A percentile compares a stretch with the other conserved stretches of the same genome.
These are phyloP conservation scores for Raffaelea arxii DNA, from an alignment of 2,329 filamentous ascomycete genomes.

Conservation along the genomic window DNA sequence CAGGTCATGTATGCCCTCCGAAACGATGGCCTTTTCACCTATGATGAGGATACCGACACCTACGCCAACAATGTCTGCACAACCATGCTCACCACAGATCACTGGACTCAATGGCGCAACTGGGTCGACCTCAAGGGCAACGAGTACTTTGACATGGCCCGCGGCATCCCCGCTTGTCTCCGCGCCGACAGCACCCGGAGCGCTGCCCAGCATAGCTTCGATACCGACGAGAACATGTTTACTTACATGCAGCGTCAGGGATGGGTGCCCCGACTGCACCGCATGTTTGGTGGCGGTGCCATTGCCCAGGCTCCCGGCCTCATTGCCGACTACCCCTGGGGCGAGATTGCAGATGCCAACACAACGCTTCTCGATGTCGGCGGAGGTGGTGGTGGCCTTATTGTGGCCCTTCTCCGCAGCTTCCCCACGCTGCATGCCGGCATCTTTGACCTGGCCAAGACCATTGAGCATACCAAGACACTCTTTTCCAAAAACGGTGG, in stretches of 20 bases:
- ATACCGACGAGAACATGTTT: conserved; percentile 30
- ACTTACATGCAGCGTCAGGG: conserved; percentile 24
- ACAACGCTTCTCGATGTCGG: conserved; percentile 19
- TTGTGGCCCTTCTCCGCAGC: conserved; percentile 18
- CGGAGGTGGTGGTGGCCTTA: background rate
- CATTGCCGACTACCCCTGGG: conserved; percentile 30
- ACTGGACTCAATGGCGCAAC: conserved; percentile 34
- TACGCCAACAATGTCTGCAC: conserved; percentile 27
- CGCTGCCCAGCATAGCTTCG: conserved; percentile 28
- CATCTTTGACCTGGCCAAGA: conserved; percentile 23
- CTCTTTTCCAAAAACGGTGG: conserved; percentile 14
- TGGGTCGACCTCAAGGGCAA: conserved; percentile 33
- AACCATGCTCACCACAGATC: conserved; percentile 20
- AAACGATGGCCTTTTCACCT: background rate
- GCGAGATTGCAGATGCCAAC: conserved; percentile 28
- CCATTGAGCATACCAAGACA: conserved; percentile 21
- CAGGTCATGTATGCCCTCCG: background rate
- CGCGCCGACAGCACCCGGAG: conserved; percentile 14
- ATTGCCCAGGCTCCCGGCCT: conserved; percentile 27
- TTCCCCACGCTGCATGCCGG: conserved; percentile 21
- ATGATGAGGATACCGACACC: background rate
- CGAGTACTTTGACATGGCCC: conserved; percentile 32
- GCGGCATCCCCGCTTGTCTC: conserved; percentile 25
- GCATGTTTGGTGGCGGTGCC: conserved; percentile 26
- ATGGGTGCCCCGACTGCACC: conserved; percentile 23